Evolutionary conservation across 495 filamentous ascomycete genomes (phyloP).

Genomic region (Penicillium steckii): DNA sequence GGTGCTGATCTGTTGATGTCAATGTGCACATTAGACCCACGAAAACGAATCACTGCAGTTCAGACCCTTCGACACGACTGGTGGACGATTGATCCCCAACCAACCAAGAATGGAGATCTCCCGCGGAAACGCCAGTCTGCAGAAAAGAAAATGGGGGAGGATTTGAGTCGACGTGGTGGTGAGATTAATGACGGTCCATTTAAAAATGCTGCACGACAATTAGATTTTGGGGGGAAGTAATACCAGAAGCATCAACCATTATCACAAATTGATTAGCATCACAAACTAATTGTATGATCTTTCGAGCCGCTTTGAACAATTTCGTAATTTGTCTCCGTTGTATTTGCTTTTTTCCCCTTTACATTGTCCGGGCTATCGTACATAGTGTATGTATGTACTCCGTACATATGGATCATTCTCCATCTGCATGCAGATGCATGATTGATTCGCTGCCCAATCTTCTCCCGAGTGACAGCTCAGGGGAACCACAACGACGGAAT

Average conservation of each 20-base stretch:
- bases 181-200: slow-evolving; percentile 62
- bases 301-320: background rate
- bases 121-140: slow-evolving; percentile 62
- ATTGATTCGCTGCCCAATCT: slow-evolving; percentile 6
- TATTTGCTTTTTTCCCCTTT: background rate
- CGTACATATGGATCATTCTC: background rate
- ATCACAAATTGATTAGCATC: background rate
- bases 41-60: slow-evolving; percentile 71
- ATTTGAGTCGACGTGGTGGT: slow-evolving; percentile 78
- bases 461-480: slow-evolving; percentile 11
- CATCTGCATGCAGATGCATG: slow-evolving; percentile 3
- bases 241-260: slow-evolving; percentile 33
- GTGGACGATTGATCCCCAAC: slow-evolving; percentile 81
- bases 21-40: slow-evolving; percentile 83
- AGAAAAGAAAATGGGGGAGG: slow-evolving; percentile 73
- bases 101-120: slow-evolving; percentile 79
- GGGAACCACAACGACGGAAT: background rate
- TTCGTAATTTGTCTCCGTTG: background rate
- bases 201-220: slow-evolving; percentile 77
- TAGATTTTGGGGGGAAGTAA: slow-evolving; percentile 69
- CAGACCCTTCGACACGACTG: slow-evolving; percentile 79
- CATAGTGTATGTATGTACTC: too few species aligned
- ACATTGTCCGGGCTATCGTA: too few species aligned
- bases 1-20: slow-evolving; percentile 85
- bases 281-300: background rate